These are phyloP conservation scores for Ganoderma sinense DNA, from an alignment of 1,284 basidiomycete genomes.

Conservation along the genomic window DNA sequence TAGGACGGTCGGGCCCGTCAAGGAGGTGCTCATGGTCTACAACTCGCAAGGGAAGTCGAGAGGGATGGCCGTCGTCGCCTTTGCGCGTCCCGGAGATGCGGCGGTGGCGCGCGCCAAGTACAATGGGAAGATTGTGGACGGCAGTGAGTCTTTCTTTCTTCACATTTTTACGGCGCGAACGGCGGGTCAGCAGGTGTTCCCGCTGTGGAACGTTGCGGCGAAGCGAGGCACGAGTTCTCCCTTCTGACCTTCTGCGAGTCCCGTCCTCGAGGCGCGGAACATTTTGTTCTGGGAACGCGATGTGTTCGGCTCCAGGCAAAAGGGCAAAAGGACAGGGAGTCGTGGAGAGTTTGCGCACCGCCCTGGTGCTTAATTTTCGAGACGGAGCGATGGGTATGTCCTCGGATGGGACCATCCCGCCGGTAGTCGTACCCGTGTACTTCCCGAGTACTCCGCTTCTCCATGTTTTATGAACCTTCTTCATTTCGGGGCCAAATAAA, in stretches of 20 bases:
- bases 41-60: conserved; percentile 76
- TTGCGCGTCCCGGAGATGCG: conserved; percentile 69
- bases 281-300: background rate
- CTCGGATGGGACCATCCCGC: background rate
- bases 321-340: background rate
- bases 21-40: conserved; percentile 72
- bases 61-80: conserved; percentile 77
- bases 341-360: background rate
- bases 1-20: conserved; percentile 77
- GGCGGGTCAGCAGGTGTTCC: background rate
- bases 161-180: background rate
- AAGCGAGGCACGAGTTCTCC: background rate
- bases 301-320: background rate
- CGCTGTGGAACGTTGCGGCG: background rate
- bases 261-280: background rate
- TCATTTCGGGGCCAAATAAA: background rate
- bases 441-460: background rate
- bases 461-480: background rate
- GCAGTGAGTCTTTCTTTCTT: conserved; percentile 56
- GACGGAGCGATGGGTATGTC: background rate
- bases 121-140: conserved; percentile 78
- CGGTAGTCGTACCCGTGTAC: background rate
- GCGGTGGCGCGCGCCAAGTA: conserved; percentile 67
- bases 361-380: background rate
- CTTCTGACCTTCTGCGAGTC: background rate